Percentiles rank a stretch among this genome's conserved stretches.
phyloP scores from a whole-genome alignment of 176 grass and related monocot genomes.

The Dendrocalamus sinicus region DNA sequence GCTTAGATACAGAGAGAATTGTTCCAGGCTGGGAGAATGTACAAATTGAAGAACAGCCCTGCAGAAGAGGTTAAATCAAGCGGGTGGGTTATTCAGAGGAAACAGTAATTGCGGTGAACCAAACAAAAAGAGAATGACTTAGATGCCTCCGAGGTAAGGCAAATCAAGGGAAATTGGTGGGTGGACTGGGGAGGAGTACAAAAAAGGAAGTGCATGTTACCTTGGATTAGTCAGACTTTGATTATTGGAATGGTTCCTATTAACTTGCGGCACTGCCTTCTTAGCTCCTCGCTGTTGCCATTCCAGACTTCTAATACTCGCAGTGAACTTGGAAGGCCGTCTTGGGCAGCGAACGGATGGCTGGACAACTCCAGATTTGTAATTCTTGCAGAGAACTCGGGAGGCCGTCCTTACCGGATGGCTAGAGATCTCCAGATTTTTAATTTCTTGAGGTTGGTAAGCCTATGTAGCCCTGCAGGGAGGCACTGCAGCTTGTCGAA shows the following conservation, averaged over 20 bases:
- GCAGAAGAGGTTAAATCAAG: neutral
- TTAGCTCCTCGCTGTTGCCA: neutral
- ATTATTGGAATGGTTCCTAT: constrained; percentile 34
- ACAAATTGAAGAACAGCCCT: neutral
- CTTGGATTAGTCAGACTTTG: neutral
- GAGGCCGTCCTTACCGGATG: neutral
- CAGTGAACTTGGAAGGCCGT: neutral
- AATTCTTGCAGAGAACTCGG: no score
- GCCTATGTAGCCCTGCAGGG: neutral
- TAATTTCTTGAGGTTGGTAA: neutral
- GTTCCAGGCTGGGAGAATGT: neutral
- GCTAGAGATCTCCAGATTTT: no score
- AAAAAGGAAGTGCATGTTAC: neutral
- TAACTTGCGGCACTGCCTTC: constrained; percentile 29
- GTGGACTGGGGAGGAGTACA: neutral
- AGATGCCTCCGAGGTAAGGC: no score
- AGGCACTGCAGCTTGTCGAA: neutral
- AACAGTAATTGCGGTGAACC: neutral
- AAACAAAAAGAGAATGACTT: neutral
- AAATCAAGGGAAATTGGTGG: neutral
- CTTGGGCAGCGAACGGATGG: neutral
- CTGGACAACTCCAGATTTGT: neutral
- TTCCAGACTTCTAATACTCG: fast-evolving
- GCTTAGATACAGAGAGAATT: neutral
- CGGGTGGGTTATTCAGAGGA: neutral